Conservation (phyloP, 306 rosid genomes). For the Carpinus viminea region DNA sequence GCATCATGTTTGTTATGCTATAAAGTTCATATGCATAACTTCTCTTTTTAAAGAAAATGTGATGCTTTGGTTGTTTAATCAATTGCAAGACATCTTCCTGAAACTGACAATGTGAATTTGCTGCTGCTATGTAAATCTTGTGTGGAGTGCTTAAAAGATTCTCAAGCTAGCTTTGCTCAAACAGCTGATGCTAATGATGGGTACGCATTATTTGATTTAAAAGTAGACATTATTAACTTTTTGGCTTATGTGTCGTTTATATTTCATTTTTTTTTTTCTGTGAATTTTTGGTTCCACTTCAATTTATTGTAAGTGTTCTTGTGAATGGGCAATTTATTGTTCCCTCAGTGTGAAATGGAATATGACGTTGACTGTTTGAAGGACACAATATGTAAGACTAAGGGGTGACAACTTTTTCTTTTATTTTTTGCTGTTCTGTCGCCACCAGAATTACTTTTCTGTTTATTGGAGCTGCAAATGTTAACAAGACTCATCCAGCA, state of each 20-base stretch:
- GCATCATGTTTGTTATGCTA: too few relatives aligned
- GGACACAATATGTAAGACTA: constrained; percentile 57
- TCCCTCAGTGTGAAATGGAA: constrained; percentile 74
- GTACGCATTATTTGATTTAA: constrained; percentile 13
- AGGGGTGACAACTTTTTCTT: constrained; percentile 37
- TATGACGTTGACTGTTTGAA: constrained; percentile 75
- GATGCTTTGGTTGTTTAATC: background rate
- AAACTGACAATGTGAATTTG: constrained; percentile 36
- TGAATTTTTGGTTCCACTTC: too few relatives aligned
- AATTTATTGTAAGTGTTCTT: too few relatives aligned
- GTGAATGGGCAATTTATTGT: background rate
- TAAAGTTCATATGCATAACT: background rate
- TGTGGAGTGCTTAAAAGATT: constrained; percentile 36
- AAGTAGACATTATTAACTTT: too few relatives aligned
- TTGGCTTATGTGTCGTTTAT: too few relatives aligned
- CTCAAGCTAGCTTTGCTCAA: constrained; percentile 29
- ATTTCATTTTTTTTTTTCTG: too few relatives aligned
- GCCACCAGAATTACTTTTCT: background rate
- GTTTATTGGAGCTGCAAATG: background rate
- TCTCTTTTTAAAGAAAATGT: background rate
- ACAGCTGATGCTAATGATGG: constrained; percentile 13
- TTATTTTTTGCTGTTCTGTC: background rate
- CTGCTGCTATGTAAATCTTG: constrained; percentile 64
- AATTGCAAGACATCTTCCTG: constrained; percentile 24
- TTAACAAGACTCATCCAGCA: constrained; percentile 28